A percentile compares a stretch with the other conserved stretches of the same genome.
These are phyloP conservation scores for Colletotrichum gigasporum DNA, from an alignment of 2,329 filamentous ascomycete genomes.

Conservation along the genomic window DNA sequence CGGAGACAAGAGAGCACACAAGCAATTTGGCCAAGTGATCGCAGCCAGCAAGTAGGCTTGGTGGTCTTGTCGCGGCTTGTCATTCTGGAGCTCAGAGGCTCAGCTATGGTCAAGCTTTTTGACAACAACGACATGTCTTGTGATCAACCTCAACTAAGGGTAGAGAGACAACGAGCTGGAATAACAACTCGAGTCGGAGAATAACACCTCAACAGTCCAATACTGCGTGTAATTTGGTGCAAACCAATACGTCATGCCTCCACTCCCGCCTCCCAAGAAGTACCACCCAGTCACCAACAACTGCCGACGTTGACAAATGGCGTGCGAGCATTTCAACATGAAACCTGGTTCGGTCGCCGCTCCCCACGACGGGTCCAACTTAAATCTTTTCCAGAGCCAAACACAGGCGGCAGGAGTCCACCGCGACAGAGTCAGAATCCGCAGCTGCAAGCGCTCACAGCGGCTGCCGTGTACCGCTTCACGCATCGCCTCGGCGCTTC, in stretches of 20 bases:
- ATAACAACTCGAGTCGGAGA: neutral
- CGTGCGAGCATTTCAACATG: constrained; percentile 26
- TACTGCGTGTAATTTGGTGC: neutral
- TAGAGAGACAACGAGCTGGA: neutral
- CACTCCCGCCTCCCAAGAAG: constrained; percentile 5
- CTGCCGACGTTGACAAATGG: constrained; percentile 30
- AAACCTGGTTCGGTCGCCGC: constrained; percentile 27
- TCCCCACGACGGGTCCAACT: constrained; percentile 26
- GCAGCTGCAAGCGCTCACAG: constrained; percentile 28
- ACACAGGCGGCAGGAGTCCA: neutral
- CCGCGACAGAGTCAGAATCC: constrained; percentile 8
- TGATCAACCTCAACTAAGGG: neutral
- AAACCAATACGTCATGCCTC: constrained; percentile 25
- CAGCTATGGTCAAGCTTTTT: constrained; percentile 20
- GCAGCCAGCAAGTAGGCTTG: neutral
- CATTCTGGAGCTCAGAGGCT: neutral
- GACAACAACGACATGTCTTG: neutral
- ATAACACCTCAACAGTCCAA: neutral
- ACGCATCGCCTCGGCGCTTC: constrained; percentile 21
- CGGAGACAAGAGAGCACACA: constrained; percentile 1
- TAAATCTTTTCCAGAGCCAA: constrained; percentile 13
- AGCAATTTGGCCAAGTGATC: constrained; percentile 21
- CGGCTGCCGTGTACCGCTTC: constrained; percentile 4
- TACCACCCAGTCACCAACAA: constrained; percentile 27
- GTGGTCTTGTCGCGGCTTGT: constrained; percentile 1